These are phyloP conservation scores for Rhizophagus sp. DNA, from an alignment of 192 early-diverging fungal species.

Conservation along the genomic window DNA sequence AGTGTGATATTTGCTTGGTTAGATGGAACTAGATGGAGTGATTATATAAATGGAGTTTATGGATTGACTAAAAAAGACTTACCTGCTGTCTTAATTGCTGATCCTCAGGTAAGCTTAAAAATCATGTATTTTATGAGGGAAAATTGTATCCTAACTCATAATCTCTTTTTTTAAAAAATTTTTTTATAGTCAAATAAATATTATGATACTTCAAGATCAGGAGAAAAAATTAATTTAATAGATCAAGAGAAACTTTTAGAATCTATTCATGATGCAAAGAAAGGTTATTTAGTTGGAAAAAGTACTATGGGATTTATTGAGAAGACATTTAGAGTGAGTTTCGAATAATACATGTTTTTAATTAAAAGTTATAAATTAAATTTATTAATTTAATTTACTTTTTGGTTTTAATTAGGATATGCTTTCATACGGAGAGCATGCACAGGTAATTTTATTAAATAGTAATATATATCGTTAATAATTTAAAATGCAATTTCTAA, in stretches of 20 bases:
- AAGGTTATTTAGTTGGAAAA: conserved; percentile 1
- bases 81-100: conserved; percentile 30
- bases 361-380: neutral
- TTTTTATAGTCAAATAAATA: conserved; percentile 21
- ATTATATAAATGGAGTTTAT: conserved; percentile 61
- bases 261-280: conserved; percentile 23
- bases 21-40: conserved; percentile 60
- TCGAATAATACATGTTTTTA: neutral
- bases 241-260: conserved; percentile 11
- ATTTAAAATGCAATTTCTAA: neutral
- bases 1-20: conserved; percentile 63
- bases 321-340: conserved; percentile 8
- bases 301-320: conserved; percentile 27
- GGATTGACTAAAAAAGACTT: conserved; percentile 33
- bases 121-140: neutral
- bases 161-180: neutral
- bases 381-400: neutral
- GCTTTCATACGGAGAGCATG: neutral
- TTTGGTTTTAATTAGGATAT: neutral
- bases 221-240: neutral
- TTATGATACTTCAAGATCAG: conserved; percentile 19
- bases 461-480: neutral
- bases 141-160: neutral
- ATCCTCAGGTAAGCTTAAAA: conserved; percentile 12
- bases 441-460: neutral